Conservation (phyloP, 148 eudicot species). For the Suaeda aralocaspica region DNA sequence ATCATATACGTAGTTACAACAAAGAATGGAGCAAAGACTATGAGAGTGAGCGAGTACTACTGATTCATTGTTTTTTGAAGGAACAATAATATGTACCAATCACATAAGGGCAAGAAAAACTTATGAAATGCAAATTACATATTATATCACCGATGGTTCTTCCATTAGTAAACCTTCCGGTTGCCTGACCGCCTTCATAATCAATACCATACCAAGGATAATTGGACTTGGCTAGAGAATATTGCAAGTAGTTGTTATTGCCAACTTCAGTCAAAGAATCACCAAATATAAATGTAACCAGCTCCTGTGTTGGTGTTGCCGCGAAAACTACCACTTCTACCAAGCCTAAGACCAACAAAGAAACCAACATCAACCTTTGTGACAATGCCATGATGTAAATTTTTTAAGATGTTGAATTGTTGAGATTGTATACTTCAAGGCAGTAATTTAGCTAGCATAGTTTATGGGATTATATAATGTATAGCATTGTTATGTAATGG, state of each 20-base stretch:
- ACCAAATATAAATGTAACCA: conserved; percentile 71
- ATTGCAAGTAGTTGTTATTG: conserved; percentile 67
- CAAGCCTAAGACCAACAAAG: conserved; percentile 1
- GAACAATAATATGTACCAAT: too few relatives aligned
- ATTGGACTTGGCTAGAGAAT: conserved; percentile 77
- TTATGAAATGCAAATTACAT: conserved; percentile 30
- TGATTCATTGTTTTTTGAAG: too few relatives aligned
- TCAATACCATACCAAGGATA: conserved; percentile 80
- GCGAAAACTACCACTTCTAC: not conserved
- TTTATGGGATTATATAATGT: too few relatives aligned
- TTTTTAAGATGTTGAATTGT: not conserved
- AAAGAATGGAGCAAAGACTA: too few relatives aligned
- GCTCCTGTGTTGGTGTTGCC: not conserved
- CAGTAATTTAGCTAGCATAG: not conserved
- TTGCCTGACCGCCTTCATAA: conserved; percentile 57
- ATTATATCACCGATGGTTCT: conserved; percentile 86
- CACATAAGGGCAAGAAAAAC: too few relatives aligned
- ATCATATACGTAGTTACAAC: too few relatives aligned
- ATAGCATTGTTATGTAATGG: too few relatives aligned
- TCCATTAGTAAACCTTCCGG: conserved; percentile 92
- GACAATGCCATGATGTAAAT: not conserved
- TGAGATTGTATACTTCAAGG: too few relatives aligned
- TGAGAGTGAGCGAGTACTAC: too few relatives aligned
- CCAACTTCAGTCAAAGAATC: conserved; percentile 98
- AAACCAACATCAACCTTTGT: not conserved